Conservation (phyloP, 2,329 filamentous ascomycete genomes). For the Teratosphaeriaceae sp. region DNA sequence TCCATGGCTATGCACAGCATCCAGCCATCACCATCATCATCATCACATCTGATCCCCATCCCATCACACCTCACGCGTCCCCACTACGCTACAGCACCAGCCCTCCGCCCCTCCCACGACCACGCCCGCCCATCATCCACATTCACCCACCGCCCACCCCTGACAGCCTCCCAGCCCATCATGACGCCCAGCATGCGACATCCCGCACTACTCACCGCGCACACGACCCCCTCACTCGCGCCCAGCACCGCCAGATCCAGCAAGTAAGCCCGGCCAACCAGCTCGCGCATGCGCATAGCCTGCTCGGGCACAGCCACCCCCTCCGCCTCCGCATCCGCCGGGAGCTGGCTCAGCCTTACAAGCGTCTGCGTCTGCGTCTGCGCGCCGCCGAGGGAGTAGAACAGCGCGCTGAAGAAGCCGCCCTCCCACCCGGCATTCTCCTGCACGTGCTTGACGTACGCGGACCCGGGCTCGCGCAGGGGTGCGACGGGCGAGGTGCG, state of each 20-base stretch:
- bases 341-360: not conserved
- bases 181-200: conserved; percentile 76
- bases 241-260: conserved; percentile 72
- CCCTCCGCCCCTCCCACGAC: conserved; percentile 27
- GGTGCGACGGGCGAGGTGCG: conserved; percentile 23
- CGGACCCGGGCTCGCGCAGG: conserved; percentile 36
- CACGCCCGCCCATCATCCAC: conserved; percentile 57
- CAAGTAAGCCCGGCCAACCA: conserved; percentile 74
- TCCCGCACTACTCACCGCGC: conserved; percentile 60
- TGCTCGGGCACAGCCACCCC: conserved; percentile 23
- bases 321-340: not conserved
- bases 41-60: too few relatives aligned
- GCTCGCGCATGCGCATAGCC: conserved; percentile 61
- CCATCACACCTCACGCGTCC: too few relatives aligned
- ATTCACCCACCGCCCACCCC: conserved; percentile 62
- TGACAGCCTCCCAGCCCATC: conserved; percentile 73
- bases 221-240: conserved; percentile 64
- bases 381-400: conserved; percentile 62
- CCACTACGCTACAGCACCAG: too few relatives aligned
- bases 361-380: not conserved
- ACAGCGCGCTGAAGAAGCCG: conserved; percentile 75
- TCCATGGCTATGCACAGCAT: too few relatives aligned
- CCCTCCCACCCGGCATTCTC: conserved; percentile 82
- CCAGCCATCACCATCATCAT: too few relatives aligned
- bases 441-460: conserved; percentile 62